Evolutionary conservation across 495 filamentous ascomycete species (phyloP).

Genomic region (Astrocystis sublimbata): DNA sequence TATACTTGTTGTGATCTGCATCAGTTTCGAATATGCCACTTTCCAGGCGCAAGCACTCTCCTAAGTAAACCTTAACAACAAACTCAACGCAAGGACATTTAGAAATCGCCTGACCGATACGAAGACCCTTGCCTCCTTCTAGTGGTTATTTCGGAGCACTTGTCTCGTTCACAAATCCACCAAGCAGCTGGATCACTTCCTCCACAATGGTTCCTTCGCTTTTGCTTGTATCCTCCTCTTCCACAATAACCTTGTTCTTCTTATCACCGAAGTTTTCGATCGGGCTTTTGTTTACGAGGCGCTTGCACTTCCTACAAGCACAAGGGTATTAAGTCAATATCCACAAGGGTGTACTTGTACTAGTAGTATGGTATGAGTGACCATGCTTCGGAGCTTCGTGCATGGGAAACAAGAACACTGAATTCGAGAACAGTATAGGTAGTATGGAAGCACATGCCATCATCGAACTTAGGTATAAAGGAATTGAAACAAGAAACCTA

Average conservation of each 20-base stretch:
- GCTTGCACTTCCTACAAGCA: slow-evolving; percentile 3
- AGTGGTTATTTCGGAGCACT: not conserved
- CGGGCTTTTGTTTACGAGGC: not conserved
- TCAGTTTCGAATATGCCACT: not conserved
- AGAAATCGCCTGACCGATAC: too few species aligned
- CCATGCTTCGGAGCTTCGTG: not conserved
- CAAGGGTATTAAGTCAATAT: not conserved
- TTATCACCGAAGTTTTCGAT: not conserved
- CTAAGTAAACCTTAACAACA: too few species aligned
- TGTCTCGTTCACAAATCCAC: not conserved
- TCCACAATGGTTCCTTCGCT: not conserved
- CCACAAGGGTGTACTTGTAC: not conserved
- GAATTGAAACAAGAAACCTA: not conserved
- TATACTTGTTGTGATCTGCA: not conserved
- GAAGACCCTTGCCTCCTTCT: too few species aligned
- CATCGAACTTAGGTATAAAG: not conserved
- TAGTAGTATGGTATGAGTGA: not conserved
- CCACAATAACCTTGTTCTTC: not conserved
- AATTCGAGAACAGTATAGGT: too few species aligned
- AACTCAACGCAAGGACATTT: too few species aligned
- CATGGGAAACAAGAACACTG: not conserved
- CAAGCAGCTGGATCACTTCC: not conserved
- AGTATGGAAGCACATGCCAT: too few species aligned
- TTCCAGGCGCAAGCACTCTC: too few species aligned
- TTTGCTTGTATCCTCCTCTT: not conserved